Evolutionary conservation across 2,329 filamentous ascomycete species (phyloP), one percentile per base, ranked within the genome.

Genomic region (Botrytis elliptica): DNA sequence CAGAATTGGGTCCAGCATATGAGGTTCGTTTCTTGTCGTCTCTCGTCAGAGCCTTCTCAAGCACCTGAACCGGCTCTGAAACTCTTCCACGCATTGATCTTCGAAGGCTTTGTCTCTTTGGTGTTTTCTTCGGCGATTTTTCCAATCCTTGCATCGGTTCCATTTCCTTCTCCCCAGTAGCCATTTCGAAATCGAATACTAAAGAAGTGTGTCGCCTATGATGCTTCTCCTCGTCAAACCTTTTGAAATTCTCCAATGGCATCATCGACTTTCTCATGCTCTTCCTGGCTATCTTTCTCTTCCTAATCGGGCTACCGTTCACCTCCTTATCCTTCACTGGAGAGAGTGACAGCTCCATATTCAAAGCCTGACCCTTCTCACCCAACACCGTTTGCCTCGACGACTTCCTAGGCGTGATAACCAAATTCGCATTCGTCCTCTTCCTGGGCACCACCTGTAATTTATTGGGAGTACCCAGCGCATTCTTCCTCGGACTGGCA

Each of bases 381-480:
- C 42, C 66, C 25, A 75, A 66, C 59, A 75, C 55, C 20, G 74
- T 71, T 62, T 77, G 77, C 52, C 75, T 74, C 69, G 76, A 57
- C 14, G 75, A 68, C 74, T 81, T 81, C 74, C 77, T 77, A 16
- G 80, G 80, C 42, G 80, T 81, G 71, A 81, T 77, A 67, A 81
- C 72, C 75, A 77, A 76, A 75, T 81, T 78, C 7, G 77, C 72
- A 77, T 81, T 81, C 66, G 79, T 81, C 62, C 80, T 75, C 75
- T 81, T 81, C 71, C 79, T 76, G 18, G 79, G 78, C 36, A 80
- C 46, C 46, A 71, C 70, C 36, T 65, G 42, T 10, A 29, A 57
- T 55, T 55, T 71, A 65, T 65, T 60, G 10, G 60, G 70, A n/a
- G 59, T 44, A 14, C 60, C 70, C 60, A 57, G 7, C 74, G 46